Evolutionary conservation across 2,329 filamentous ascomycete genomes (phyloP).

Genomic region (Xylariaceae sp.): DNA sequence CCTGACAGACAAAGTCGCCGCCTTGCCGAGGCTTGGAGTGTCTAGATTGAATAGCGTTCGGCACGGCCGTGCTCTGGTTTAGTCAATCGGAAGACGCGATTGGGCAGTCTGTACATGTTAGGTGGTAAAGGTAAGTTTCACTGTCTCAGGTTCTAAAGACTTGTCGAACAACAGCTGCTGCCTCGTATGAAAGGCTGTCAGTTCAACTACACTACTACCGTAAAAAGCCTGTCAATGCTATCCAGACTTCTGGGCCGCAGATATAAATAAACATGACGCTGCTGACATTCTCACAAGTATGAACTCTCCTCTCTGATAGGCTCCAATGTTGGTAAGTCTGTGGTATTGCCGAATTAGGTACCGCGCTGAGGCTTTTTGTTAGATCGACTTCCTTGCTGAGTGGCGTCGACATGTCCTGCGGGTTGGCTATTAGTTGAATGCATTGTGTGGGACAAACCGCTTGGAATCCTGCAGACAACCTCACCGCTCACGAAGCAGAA

Average conservation of each 20-base stretch:
- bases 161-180: neutral
- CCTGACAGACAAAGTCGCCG: neutral
- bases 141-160: too few relatives aligned
- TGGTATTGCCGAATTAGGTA: slow-evolving; percentile 18
- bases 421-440: slow-evolving; percentile 9
- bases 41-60: neutral
- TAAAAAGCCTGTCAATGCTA: neutral
- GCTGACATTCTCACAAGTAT: slow-evolving; percentile 20
- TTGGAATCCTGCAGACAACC: slow-evolving; percentile 7
- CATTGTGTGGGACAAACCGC: slow-evolving; percentile 1
- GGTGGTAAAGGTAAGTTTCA: too few relatives aligned
- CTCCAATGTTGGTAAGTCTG: neutral
- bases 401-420: slow-evolving; percentile 17
- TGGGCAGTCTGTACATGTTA: neutral
- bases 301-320: slow-evolving; percentile 18
- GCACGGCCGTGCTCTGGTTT: slow-evolving; percentile 15
- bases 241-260: slow-evolving; percentile 9
- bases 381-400: slow-evolving; percentile 18
- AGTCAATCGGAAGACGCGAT: neutral
- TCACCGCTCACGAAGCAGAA: too few relatives aligned
- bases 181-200: slow-evolving; percentile 4
- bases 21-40: neutral
- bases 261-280: slow-evolving; percentile 29
- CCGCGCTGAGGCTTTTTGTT: slow-evolving; percentile 20
- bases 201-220: neutral